A percentile compares a stretch with the other conserved stretches of the same genome.
Evolutionary conservation across 164 flowering plant species (phyloP).

Genomic region (Buxus sempervirens): DNA sequence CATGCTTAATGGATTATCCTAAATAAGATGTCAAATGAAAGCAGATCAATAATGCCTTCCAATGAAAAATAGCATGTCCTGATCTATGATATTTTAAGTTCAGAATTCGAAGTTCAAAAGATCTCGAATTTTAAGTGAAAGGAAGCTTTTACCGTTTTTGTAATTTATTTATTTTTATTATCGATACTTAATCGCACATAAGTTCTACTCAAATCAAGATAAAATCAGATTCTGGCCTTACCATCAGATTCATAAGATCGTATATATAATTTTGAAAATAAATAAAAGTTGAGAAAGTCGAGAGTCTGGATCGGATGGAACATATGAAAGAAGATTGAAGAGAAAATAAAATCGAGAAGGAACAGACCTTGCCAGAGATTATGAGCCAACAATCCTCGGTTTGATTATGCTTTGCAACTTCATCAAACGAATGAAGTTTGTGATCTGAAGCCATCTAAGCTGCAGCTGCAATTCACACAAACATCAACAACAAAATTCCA

Average conservation of each 20-base stretch:
- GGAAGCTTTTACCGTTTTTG: background rate
- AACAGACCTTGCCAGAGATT: constrained; percentile 74
- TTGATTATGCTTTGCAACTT: constrained; percentile 61
- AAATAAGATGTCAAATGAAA: background rate
- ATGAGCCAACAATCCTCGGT: constrained; percentile 86
- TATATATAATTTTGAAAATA: too few relatives aligned
- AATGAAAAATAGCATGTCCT: background rate
- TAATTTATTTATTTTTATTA: too few relatives aligned
- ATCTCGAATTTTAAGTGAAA: too few relatives aligned
- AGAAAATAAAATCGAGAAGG: background rate
- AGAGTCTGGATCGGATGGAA: background rate
- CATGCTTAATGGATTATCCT: background rate
- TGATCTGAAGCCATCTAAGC: constrained; percentile 52
- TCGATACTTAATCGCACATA: background rate
- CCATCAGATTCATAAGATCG: background rate
- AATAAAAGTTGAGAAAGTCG: too few relatives aligned
- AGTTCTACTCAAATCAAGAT: background rate
- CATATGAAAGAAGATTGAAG: background rate
- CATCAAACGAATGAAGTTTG: constrained; percentile 48
- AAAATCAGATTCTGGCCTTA: background rate
- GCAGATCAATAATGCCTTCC: background rate
- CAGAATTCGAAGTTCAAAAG: too few relatives aligned
- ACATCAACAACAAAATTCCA: background rate
- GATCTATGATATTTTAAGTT: too few relatives aligned
- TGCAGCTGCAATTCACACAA: background rate